Conservation (phyloP, 208 protist genomes). For the Tetramitus jugosus region DNA sequence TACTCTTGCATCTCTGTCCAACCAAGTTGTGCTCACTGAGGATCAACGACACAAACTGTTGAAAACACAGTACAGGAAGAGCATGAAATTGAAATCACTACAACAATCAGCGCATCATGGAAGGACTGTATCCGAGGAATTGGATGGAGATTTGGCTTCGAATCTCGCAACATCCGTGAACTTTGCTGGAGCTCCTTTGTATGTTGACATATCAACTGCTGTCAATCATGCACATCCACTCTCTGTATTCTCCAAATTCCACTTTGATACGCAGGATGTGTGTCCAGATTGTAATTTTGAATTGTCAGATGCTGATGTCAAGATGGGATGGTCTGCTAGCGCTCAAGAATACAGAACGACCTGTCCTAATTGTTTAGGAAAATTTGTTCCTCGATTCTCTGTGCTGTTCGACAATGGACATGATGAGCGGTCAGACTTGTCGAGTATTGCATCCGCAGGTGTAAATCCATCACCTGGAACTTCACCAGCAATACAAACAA, state of each 20-base stretch:
- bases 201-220: not conserved
- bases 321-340: not conserved
- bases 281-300: constrained; percentile 5
- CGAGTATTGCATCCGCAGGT: not conserved
- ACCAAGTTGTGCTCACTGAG: not conserved
- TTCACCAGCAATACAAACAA: too few species aligned
- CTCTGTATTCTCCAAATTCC: not conserved
- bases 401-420: not conserved
- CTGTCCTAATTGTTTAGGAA: not conserved
- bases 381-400: constrained; percentile 12
- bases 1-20: not conserved
- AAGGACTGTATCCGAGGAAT: not conserved
- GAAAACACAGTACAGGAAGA: too few species aligned
- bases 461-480: not conserved
- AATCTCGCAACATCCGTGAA: not conserved
- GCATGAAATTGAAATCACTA: not conserved
- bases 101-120: not conserved
- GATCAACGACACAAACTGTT: not conserved
- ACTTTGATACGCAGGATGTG: not conserved
- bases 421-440: not conserved
- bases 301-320: not conserved
- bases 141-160: not conserved
- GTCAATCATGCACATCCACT: not conserved
- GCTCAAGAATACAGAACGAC: constrained; percentile 8
- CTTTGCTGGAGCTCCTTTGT: not conserved